Evolutionary conservation across 352 stramenopile species (phyloP), one percentile per base, ranked within the genome.

Genomic region (Phytophthora sp.): DNA sequence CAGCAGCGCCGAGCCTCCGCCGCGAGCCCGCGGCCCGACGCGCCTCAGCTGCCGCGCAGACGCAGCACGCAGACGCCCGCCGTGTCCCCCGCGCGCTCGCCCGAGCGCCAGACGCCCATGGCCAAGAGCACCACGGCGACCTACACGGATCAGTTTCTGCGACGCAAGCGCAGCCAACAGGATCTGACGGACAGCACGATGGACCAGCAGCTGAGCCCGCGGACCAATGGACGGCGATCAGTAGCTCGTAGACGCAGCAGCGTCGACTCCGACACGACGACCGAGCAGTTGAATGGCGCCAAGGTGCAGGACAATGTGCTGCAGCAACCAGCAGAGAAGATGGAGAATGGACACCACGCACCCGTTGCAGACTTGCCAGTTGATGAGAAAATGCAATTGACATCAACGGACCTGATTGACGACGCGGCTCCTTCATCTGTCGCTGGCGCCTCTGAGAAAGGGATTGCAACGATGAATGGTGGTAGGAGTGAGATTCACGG

Each of bases 91-190:
- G 42, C 66, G 30, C 56, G 20, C 20, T 61, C 53, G 13, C 26
- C 35, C 8, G 42, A 71, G 30, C 56, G 20, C 20, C 37, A 26
- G 13, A 23, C 38, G 15, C 18, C 49, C 21, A 31, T n/a, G 13
- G 24, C 5, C 45, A 31, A 35, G 24, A 54, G 8, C 15, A 44
- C 46, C 28, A 52, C 49, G 0, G 51, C 44, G 37, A 62, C 39
- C 3, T 73, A 68, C 58, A 69, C 51, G 4, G 24, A 52, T 7
- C 52, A 65, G 17, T 65, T 44, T 46, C 30, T 54, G 3, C 38
- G 39, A 13, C 55, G 44, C 13, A 48, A 49, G 21, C 30, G 26
- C 20, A 62, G 35, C 10, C 52, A 64, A 28, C 23, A 54, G 11
- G 31, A 54, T 11, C 13, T 50, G 23, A 7, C 21, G 9, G 44